phyloP scores from a whole-genome alignment of 495 filamentous ascomycete species.

The Podospora fimiseda region DNA sequence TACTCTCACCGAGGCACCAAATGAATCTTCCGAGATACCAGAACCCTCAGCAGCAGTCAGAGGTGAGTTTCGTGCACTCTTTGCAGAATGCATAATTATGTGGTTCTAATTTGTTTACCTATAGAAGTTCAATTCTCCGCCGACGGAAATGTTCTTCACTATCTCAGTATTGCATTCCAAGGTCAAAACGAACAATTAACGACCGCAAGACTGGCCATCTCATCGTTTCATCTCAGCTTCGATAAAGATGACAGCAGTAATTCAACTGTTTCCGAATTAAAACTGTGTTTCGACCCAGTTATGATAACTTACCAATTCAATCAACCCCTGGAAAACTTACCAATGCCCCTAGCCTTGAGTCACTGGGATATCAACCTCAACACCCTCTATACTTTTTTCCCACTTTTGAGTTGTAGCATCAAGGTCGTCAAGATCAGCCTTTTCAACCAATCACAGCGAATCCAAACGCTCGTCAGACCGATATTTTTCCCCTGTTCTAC shows the following conservation, averaged over 20 bases:
- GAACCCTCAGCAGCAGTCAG: neutral
- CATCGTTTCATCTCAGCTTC: neutral
- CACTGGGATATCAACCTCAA: neutral
- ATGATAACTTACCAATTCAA: neutral
- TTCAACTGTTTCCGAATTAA: neutral
- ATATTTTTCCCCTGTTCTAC: neutral
- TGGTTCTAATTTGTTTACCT: neutral
- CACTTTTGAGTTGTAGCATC: slow-evolving; percentile 1
- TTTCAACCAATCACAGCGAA: neutral
- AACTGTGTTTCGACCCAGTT: neutral
- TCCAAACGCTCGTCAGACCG: neutral
- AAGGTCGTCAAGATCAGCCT: neutral
- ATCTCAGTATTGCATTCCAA: neutral
- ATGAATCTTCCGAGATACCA: neutral
- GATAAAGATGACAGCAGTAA: neutral
- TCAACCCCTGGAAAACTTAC: neutral
- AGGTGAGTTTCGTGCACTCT: neutral
- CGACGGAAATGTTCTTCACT: neutral
- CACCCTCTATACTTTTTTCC: neutral
- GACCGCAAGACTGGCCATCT: neutral
- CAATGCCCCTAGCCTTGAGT: neutral
- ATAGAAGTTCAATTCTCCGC: neutral
- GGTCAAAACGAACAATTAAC: neutral
- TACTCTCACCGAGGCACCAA: neutral
- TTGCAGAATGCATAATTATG: neutral